phyloP scores from a whole-genome alignment of 331 rosid genomes.

The Arachis monticola region DNA sequence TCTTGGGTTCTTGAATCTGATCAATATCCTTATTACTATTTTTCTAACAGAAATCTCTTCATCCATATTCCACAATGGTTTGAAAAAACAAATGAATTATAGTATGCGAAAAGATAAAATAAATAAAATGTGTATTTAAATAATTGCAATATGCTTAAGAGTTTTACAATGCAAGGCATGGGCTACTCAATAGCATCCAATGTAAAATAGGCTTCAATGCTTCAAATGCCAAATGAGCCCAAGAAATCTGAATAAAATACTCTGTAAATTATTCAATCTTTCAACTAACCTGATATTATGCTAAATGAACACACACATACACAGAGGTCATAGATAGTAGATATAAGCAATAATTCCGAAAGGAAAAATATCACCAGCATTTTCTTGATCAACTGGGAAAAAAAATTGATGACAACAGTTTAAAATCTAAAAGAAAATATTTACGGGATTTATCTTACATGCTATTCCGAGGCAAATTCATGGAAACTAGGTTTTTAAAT shows the following conservation, averaged over 20 bases:
- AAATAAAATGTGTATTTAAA: neutral
- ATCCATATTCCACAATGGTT: neutral
- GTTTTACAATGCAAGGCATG: neutral
- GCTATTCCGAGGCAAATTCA: slow-evolving; percentile 98
- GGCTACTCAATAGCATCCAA: neutral
- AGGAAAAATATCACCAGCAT: neutral
- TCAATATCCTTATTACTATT: neutral
- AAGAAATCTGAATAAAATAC: too few species aligned
- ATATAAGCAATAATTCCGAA: slow-evolving; percentile 28
- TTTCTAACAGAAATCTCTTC: neutral
- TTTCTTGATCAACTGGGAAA: slow-evolving; percentile 5
- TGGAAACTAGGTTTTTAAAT: slow-evolving; percentile 84
- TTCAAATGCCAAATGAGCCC: neutral
- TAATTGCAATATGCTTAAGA: neutral
- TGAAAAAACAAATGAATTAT: neutral
- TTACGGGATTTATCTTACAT: slow-evolving; percentile 59
- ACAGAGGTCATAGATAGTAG: neutral
- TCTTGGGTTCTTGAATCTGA: neutral
- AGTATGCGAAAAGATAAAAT: neutral
- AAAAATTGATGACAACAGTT: slow-evolving; percentile 20
- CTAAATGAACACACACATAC: neutral
- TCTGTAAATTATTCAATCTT: too few species aligned
- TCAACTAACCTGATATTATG: neutral
- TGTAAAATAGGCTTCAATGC: neutral
- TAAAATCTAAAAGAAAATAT: slow-evolving; percentile 24